Evolutionary conservation across 2,329 filamentous ascomycete species (phyloP), one percentile per base, ranked within the genome.

Genomic region (Colletotrichum trifolii): DNA sequence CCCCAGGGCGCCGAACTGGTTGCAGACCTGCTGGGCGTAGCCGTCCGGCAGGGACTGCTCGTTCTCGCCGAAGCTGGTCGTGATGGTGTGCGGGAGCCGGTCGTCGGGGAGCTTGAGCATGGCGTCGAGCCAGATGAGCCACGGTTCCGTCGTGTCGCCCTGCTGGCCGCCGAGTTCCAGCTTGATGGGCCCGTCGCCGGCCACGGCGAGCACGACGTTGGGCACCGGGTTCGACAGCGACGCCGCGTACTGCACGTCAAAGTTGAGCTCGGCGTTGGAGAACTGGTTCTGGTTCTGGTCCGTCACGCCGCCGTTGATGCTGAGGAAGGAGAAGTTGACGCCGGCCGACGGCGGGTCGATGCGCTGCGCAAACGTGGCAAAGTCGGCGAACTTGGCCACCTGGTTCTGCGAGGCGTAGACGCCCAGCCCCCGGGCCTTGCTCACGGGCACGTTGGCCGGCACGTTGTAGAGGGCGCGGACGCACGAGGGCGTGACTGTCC

Each of bases 61-160:
- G 50, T 89, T 82, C 69, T 91, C 89, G 34, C 88, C 89, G 71
- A 92, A 93, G 0, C 89, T 92, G n/a, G 88, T 90, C 45, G 83
- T 85, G 46, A 93, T 81, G 15, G 91, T 85, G 4, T 85, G 82
- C 0, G 91, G 90, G 0, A 92, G 78, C 15, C 85, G 73, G 3
- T 79, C 73, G 64, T 87, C 82, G 1, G 80, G 74, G 17, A 89
- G 81, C 17, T 78, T 73, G 3, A 91, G 77, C 9, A 92, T 79
- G 72, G 89, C 85, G 61, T 84, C 81, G 6, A 89, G 81, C 74
- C 89, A 88, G 13, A 84, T 84, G 3, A 92, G 79, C 73, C 89
- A 93, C 0, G 89, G 89, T 77, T 92, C 90, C 69, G 91, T 89
- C 9, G 78, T 36, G 34, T 66, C 62, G 1, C 57, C 62, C 3